Percentiles rank a stretch among this genome's conserved stretches.
Conservation (phyloP, 352 stramenopile species). For the Globisporangium paddicum region DNA sequence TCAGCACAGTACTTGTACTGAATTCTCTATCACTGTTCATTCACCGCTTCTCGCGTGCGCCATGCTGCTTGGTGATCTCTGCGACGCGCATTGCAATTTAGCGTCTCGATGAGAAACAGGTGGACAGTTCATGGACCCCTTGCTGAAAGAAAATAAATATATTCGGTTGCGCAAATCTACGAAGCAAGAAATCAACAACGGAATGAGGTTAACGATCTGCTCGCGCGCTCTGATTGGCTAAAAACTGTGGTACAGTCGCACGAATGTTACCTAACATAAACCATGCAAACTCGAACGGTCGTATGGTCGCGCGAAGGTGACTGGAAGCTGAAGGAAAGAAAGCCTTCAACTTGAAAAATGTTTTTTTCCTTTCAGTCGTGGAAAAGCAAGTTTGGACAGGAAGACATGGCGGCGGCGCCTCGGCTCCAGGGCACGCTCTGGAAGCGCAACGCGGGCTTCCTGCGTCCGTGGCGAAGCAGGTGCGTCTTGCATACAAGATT, state of each 20-base stretch:
- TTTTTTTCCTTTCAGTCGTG: not conserved
- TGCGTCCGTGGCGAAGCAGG: slow-evolving; percentile 60
- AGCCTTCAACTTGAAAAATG: not conserved
- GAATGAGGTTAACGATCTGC: too few species aligned
- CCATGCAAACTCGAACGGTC: not conserved
- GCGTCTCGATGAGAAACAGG: too few species aligned
- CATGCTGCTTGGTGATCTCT: too few species aligned
- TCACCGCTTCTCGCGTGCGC: too few species aligned
- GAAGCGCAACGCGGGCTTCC: slow-evolving; percentile 64
- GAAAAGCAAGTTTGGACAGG: not conserved
- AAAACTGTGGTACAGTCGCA: not conserved
- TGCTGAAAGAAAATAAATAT: too few species aligned
- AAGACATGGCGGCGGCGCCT: slow-evolving; percentile 10
- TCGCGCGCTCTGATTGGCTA: not conserved
- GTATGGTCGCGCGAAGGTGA: not conserved
- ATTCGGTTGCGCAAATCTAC: not conserved
- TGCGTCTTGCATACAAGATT: slow-evolving; percentile 12
- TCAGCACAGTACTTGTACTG: too few species aligned
- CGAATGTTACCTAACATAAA: not conserved
- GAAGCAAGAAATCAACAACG: not conserved
- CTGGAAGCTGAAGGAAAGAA: not conserved
- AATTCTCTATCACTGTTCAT: too few species aligned
- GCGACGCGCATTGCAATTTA: too few species aligned
- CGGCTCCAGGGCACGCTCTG: slow-evolving; percentile 44
- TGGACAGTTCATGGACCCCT: too few species aligned